These are phyloP conservation scores for Yamadazyma kanchanaburiensis DNA, from an alignment of 1,139 yeast genomes.

Conservation along the genomic window DNA sequence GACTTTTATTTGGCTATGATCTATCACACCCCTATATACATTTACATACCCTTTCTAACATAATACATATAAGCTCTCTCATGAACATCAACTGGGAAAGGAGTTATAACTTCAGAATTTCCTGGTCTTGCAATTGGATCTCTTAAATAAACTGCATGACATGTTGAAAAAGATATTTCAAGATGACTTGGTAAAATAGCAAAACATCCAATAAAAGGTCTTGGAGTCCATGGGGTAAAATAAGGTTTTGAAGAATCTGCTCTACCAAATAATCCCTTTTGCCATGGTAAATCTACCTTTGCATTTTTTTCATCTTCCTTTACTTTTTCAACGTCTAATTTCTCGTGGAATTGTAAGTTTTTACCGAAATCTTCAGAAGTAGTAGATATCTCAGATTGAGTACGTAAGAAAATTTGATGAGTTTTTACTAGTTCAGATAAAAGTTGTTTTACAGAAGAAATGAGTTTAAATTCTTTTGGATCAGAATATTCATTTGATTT, in stretches of 20 bases:
- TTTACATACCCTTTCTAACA: constrained; percentile 68
- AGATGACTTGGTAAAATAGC: constrained; percentile 90
- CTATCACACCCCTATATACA: too few species aligned
- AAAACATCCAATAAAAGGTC: constrained; percentile 90
- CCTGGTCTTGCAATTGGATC: constrained; percentile 98
- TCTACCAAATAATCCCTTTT: constrained; percentile 74
- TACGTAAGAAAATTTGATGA: constrained; percentile 45
- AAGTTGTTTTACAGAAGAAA: constrained; percentile 50
- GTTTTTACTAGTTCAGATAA: constrained; percentile 52
- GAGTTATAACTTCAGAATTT: constrained; percentile 91
- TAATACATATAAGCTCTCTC: constrained; percentile 97
- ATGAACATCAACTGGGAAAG: constrained; percentile 79
- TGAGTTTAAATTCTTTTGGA: constrained; percentile 36
- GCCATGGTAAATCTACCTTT: constrained; percentile 66
- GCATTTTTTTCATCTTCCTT: constrained; percentile 54
- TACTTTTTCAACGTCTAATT: constrained; percentile 50
- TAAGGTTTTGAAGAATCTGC: constrained; percentile 72
- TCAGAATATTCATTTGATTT: constrained; percentile 36
- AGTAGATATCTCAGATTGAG: constrained; percentile 26
- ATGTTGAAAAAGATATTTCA: constrained; percentile 84
- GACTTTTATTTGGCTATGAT: too few species aligned
- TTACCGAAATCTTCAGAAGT: constrained; percentile 59
- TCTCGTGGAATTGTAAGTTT: constrained; percentile 45
- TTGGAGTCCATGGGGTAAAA: constrained; percentile 96
- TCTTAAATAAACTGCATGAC: constrained; percentile 92